Conservation (phyloP, 1,139 yeast genomes). For the Insectozyma bohioensis region DNA sequence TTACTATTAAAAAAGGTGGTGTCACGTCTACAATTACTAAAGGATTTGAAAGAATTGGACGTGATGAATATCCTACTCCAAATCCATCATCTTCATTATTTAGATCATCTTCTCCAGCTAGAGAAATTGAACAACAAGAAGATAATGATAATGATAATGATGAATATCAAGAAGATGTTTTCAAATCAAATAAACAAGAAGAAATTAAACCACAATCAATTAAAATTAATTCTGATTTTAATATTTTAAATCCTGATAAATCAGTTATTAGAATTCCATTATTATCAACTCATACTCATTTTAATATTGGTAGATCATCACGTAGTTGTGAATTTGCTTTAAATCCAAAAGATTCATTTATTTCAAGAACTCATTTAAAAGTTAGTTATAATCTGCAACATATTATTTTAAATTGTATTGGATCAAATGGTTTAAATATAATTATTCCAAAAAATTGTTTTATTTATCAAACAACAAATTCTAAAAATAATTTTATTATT, state of each 20-base stretch:
- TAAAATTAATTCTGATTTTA: slow-evolving; percentile 33
- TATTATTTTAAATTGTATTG: slow-evolving; percentile 54
- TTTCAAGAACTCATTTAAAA: slow-evolving; percentile 68
- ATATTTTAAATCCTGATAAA: slow-evolving; percentile 40
- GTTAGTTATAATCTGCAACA: slow-evolving; percentile 22
- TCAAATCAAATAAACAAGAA: slow-evolving; percentile 2
- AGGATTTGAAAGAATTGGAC: slow-evolving; percentile 8
- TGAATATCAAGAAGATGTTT: neutral
- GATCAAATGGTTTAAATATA: slow-evolving; percentile 69
- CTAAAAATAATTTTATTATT: slow-evolving; percentile 30
- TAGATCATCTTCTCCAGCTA: slow-evolving; percentile 44
- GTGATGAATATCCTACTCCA: slow-evolving; percentile 51
- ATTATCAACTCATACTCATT: slow-evolving; percentile 19
- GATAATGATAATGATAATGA: neutral
- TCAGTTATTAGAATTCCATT: slow-evolving; percentile 40
- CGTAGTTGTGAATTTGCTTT: slow-evolving; percentile 59
- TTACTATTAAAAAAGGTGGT: slow-evolving; percentile 16
- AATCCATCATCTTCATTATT: slow-evolving; percentile 55
- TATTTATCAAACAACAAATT: slow-evolving; percentile 27
- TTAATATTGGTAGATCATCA: slow-evolving; percentile 64
- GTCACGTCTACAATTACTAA: slow-evolving; percentile 3
- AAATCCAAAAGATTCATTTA: slow-evolving; percentile 52
- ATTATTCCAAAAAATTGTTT: slow-evolving; percentile 53
- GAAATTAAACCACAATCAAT: slow-evolving; percentile 6
- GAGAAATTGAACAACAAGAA: slow-evolving; percentile 11